Percentiles rank a stretch among this genome's conserved stretches.
Conservation (phyloP, 352 stramenopile species). For the Globisporangium spinosum region DNA sequence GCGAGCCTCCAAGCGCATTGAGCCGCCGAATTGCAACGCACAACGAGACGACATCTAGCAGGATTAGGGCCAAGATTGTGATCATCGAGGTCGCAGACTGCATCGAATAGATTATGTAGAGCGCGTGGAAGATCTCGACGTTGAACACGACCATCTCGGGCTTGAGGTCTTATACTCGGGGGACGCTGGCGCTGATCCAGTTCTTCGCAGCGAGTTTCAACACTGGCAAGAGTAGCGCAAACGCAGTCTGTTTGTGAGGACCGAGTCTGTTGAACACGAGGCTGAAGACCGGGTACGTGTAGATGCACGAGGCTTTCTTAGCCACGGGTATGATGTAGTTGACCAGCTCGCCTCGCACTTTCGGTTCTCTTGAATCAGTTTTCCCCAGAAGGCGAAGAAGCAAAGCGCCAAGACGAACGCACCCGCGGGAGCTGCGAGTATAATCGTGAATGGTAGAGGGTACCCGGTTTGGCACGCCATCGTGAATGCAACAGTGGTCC, state of each 20-base stretch:
- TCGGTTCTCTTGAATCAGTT: conserved; percentile 3
- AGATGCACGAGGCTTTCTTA: conserved; percentile 13
- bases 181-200: background rate
- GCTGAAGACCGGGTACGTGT: conserved; percentile 30
- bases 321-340: background rate
- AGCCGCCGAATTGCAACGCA: conserved; percentile 33
- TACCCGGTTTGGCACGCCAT: conserved; percentile 20
- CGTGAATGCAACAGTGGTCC: conserved; percentile 10
- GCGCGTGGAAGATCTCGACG: background rate
- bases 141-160: conserved; percentile 50
- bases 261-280: conserved; percentile 24
- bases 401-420: conserved; percentile 12
- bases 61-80: conserved; percentile 29
- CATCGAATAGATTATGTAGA: conserved; percentile 42
- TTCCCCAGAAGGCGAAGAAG: conserved; percentile 3
- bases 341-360: conserved; percentile 10
- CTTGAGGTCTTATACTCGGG: conserved; percentile 24
- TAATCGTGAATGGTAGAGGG: conserved; percentile 29
- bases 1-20: background rate
- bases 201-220: conserved; percentile 24
- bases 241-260: conserved; percentile 10
- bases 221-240: conserved; percentile 23
- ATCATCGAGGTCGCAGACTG: conserved; percentile 25
- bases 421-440: background rate
- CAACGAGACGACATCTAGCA: conserved; percentile 29